Base-by-base conservation (phyloP, 495 filamentous ascomycete species). In the Aspergillus bridgeri region DNA sequence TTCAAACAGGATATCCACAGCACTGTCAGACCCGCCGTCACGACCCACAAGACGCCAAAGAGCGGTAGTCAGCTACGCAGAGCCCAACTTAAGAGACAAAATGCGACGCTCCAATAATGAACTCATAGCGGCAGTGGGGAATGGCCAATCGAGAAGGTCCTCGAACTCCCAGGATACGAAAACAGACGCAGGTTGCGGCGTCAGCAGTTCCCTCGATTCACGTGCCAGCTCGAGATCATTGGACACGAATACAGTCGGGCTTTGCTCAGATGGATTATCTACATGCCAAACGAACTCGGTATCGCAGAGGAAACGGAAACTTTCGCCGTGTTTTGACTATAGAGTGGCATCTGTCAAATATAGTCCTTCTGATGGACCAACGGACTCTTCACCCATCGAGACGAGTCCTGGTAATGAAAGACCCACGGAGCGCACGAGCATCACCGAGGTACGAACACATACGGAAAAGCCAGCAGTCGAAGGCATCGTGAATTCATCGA, bases 101-200 rank as follows among this genome's bases (percentile, higher is more conserved):
- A 95, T 96, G 91, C 81, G 91, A 51, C 84, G 91, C 50, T 87
- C 89, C 20, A 88, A 86, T 17, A 89, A 88, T 59, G 81, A 88
- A 53, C 70, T 93, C 6, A 78, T 86, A 38, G 88, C 90, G 67
- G 89, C 89, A 7, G 89, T 92, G 44, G 65, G 73, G 3, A 78
- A 75, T 6, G 80, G 83, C 53, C 81, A 71, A 29, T 54, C 65
- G 38, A 70, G 72, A 58, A 61, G 74, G 51, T 63, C 61, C 1
- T 76, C 75, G 18, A 63, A 59, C 49, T 67, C 74, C 51, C 64
- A 63, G 24, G 17, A 62, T 21, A 47, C 38, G 11, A 59, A 54
- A 25, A 53, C 65, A 17, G 71, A 64, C 43, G n/a, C 59, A 18
- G 55, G 60, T 19, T 68, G 66, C 11, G 24, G 9, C 13, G 0